These are phyloP conservation scores for Suhomyces sp. DNA, from an alignment of 805 yeast genomes.

Conservation along the genomic window DNA sequence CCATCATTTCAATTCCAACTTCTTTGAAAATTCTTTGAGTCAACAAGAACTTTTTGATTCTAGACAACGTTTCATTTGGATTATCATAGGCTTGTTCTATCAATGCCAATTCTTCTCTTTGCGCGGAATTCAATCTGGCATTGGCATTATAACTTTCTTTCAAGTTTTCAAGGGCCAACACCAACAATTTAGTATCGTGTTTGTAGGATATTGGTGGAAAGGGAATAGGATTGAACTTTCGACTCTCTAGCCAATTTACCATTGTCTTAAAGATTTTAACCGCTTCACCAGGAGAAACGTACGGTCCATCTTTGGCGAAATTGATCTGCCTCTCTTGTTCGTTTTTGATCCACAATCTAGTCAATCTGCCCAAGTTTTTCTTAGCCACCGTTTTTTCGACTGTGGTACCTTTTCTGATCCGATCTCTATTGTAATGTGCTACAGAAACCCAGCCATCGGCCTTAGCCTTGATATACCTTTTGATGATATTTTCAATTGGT, in stretches of 20 bases:
- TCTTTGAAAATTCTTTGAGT: slow-evolving; percentile 94
- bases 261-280: slow-evolving; percentile 79
- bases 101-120: slow-evolving; percentile 87
- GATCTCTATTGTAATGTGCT: slow-evolving; percentile 88
- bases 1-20: slow-evolving; percentile 84
- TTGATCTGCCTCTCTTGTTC: slow-evolving; percentile 87
- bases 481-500: slow-evolving; percentile 82
- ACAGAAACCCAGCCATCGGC: slow-evolving; percentile 96
- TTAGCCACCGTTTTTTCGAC: slow-evolving; percentile 93
- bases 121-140: slow-evolving; percentile 76
- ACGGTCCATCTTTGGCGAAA: slow-evolving; percentile 84
- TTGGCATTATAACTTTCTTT: slow-evolving; percentile 70
- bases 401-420: slow-evolving; percentile 84
- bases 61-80: slow-evolving; percentile 87
- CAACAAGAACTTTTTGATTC: slow-evolving; percentile 76
- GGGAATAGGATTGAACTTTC: slow-evolving; percentile 83
- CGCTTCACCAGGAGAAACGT: slow-evolving; percentile 81
- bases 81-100: slow-evolving; percentile 96
- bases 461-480: slow-evolving; percentile 87
- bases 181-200: slow-evolving; percentile 87
- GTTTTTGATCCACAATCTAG: slow-evolving; percentile 86
- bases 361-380: slow-evolving; percentile 87
- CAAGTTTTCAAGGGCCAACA: slow-evolving; percentile 83
- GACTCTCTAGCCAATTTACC: slow-evolving; percentile 87
- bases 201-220: slow-evolving; percentile 91